phyloP scores from a whole-genome alignment of 805 yeast genomes.

The Yarrowia yakushimensis region DNA sequence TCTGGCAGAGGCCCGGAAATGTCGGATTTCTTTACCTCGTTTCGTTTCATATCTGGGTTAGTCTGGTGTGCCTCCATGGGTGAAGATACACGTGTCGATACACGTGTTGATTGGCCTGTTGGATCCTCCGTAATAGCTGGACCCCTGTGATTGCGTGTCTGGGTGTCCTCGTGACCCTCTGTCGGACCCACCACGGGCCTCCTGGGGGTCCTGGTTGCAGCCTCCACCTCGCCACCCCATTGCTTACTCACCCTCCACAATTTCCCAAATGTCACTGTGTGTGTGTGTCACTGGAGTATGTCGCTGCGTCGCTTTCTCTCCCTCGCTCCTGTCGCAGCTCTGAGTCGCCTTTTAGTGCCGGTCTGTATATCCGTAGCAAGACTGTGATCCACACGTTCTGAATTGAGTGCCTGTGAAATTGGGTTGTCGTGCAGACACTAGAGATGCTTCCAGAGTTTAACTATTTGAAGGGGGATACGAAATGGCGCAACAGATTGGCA shows the following conservation, averaged over 20 bases:
- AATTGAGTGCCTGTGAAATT: conserved; percentile 11
- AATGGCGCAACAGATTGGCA: conserved; percentile 8
- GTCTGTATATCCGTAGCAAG: not conserved
- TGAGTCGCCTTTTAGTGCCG: not conserved
- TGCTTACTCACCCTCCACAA: conserved; percentile 9
- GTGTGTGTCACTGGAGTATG: not conserved
- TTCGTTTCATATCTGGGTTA: conserved; percentile 22
- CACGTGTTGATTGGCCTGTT: too few species aligned
- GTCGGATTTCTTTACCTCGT: conserved; percentile 21
- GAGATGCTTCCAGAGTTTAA: conserved; percentile 15
- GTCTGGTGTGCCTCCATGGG: not conserved
- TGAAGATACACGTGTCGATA: too few species aligned
- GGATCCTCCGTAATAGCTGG: too few species aligned
- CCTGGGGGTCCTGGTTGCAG: too few species aligned
- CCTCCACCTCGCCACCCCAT: too few species aligned
- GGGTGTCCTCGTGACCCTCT: too few species aligned
- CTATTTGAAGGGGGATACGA: conserved; percentile 24
- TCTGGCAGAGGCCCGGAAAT: conserved; percentile 14
- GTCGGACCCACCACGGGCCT: too few species aligned
- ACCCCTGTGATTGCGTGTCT: too few species aligned
- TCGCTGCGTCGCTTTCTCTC: not conserved
- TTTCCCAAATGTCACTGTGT: not conserved
- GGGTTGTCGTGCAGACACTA: conserved; percentile 13
- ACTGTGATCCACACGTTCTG: conserved; percentile 20
- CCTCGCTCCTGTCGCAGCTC: not conserved